Evolutionary conservation across 768 basidiomycete species (phyloP).

Genomic region (Rhodosporidiobolus odoratus): DNA sequence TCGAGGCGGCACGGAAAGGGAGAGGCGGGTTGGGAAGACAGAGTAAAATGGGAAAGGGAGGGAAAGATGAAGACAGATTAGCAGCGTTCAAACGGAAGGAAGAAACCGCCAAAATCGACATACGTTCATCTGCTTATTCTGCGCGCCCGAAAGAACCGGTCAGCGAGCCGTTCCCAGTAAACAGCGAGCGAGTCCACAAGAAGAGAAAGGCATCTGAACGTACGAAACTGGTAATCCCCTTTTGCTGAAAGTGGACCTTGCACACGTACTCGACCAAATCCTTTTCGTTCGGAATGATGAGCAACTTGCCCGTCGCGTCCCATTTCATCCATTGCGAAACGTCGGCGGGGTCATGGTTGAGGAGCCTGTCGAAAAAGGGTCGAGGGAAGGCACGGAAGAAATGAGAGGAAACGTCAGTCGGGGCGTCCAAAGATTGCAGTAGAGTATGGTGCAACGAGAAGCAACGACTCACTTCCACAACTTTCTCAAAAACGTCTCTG

Average conservation of each 20-base stretch:
- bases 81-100: not conserved
- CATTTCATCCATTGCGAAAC: constrained; percentile 9
- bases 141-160: not conserved
- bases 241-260: constrained; percentile 27
- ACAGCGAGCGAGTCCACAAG: too few relatives aligned
- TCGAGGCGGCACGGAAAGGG: too few relatives aligned
- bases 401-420: not conserved
- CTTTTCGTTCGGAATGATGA: constrained; percentile 32
- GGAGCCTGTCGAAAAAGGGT: not conserved
- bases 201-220: not conserved
- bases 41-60: not conserved
- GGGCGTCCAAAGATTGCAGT: not conserved
- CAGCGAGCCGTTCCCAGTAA: too few relatives aligned
- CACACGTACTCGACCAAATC: constrained; percentile 28
- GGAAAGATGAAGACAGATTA: not conserved
- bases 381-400: too few relatives aligned
- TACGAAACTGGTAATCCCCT: constrained; percentile 31
- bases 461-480: constrained; percentile 30
- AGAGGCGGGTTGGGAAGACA: not conserved
- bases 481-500: constrained; percentile 30
- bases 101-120: not conserved
- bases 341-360: constrained; percentile 18
- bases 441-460: not conserved
- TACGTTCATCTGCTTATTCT: constrained; percentile 38
- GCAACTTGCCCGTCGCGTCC: constrained; percentile 24